phyloP scores from a whole-genome alignment of 2,329 filamentous ascomycete species.

The Rachicladosporium sp. region DNA sequence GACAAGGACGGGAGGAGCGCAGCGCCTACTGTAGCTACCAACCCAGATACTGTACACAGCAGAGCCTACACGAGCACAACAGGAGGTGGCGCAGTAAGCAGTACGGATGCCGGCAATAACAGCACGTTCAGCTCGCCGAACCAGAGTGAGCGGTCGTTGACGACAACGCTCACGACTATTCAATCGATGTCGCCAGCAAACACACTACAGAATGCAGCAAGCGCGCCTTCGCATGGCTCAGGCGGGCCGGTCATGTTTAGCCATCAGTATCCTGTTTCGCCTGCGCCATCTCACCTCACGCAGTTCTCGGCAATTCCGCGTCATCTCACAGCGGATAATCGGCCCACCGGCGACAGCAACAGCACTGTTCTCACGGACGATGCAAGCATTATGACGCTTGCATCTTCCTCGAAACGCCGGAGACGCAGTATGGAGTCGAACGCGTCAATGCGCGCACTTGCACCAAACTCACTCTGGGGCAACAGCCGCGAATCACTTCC shows the following conservation, averaged over 20 bases:
- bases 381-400: conserved; percentile 72
- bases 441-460: conserved; percentile 72
- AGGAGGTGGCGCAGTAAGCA: conserved; percentile 51
- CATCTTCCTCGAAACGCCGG: conserved; percentile 69
- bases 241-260: conserved; percentile 37
- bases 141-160: conserved; percentile 66
- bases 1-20: conserved; percentile 57
- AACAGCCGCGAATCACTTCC: conserved; percentile 70
- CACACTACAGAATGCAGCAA: conserved; percentile 20
- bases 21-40: conserved; percentile 72
- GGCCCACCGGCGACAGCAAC: conserved; percentile 58
- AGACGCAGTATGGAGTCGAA: conserved; percentile 75
- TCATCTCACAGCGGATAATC: conserved; percentile 46
- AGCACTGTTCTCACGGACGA: conserved; percentile 76
- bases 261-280: conserved; percentile 43
- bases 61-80: conserved; percentile 70
- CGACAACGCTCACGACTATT: conserved; percentile 75
- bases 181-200: conserved; percentile 57
- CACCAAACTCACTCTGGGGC: conserved; percentile 70
- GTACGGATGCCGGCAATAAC: conserved; percentile 22
- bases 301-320: conserved; percentile 61
- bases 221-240: neutral
- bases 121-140: conserved; percentile 20
- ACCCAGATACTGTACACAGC: conserved; percentile 62
- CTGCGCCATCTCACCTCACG: conserved; percentile 36